A percentile compares a stretch with the other conserved stretches of the same genome.
Evolutionary conservation across 2,329 filamentous ascomycete species (phyloP).

Genomic region (Calycina marina): DNA sequence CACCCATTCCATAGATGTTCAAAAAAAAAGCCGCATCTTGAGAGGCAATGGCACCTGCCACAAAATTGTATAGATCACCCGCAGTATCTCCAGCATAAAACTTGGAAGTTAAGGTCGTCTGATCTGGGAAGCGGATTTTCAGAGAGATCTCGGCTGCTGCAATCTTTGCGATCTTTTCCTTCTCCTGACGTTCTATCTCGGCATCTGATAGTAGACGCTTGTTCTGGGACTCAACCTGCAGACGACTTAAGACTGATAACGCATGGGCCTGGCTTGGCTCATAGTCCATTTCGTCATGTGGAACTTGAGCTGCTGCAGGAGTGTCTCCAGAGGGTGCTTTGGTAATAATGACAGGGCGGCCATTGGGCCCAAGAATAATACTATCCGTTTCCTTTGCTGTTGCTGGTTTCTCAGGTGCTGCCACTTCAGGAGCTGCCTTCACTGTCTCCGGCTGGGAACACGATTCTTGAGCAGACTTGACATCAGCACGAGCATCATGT

Average conservation of each 20-base stretch:
- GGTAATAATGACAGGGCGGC: conserved; percentile 54
- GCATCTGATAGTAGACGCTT: conserved; percentile 68
- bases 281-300: conserved; percentile 61
- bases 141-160: conserved; percentile 55
- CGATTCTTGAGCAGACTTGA: conserved; percentile 2
- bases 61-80: conserved; percentile 57
- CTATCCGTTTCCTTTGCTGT: conserved; percentile 6
- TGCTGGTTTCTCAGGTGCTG: conserved; percentile 6
- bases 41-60: conserved; percentile 54
- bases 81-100: conserved; percentile 56
- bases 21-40: conserved; percentile 56
- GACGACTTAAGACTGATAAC: conserved; percentile 55
- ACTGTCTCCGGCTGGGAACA: conserved; percentile 2
- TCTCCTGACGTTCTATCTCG: conserved; percentile 58
- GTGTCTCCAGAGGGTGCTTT: conserved; percentile 60
- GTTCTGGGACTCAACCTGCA: conserved; percentile 51
- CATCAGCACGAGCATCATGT: background rate
- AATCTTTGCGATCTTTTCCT: conserved; percentile 49
- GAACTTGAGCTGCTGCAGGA: conserved; percentile 56
- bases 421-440: conserved; percentile 3
- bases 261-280: conserved; percentile 62
- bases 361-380: conserved; percentile 17
- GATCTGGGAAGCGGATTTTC: conserved; percentile 79
- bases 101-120: conserved; percentile 60
- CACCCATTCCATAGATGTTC: conserved; percentile 25